A percentile compares a stretch with the other conserved stretches of the same genome.
These are phyloP conservation scores for Phytophthora ohioensis DNA, from an alignment of 352 stramenopile species.

Conservation along the genomic window DNA sequence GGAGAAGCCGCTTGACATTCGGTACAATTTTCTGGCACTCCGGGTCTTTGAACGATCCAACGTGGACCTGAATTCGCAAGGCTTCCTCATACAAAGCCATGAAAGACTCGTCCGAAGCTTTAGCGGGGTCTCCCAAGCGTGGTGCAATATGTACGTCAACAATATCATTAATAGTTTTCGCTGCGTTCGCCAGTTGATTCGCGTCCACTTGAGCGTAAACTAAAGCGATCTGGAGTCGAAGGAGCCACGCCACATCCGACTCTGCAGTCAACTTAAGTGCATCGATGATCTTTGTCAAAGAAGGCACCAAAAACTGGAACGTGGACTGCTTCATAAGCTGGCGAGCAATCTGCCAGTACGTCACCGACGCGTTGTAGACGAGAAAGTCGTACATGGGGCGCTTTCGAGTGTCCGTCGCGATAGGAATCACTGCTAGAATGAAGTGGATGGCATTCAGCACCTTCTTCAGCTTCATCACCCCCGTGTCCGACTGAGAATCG, in stretches of 20 bases:
- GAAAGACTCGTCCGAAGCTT: constrained; percentile 29
- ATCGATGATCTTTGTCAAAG: constrained; percentile 71
- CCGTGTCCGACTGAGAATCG: constrained; percentile 47
- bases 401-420: constrained; percentile 68
- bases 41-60: constrained; percentile 76
- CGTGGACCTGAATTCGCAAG: constrained; percentile 69
- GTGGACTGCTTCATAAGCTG: constrained; percentile 85
- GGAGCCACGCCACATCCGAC: constrained; percentile 74
- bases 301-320: constrained; percentile 78
- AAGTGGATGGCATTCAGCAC: constrained; percentile 82
- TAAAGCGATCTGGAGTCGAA: constrained; percentile 68
- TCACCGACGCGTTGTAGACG: constrained; percentile 92
- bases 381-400: constrained; percentile 90
- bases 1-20: constrained; percentile 58
- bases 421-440: constrained; percentile 75
- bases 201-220: constrained; percentile 78
- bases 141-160: constrained; percentile 67
- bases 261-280: constrained; percentile 77
- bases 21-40: constrained; percentile 83
- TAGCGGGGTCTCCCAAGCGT: constrained; percentile 43
- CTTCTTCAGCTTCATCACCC: constrained; percentile 51
- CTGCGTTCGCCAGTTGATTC: constrained; percentile 60
- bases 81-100: constrained; percentile 73
- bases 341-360: constrained; percentile 87
- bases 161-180: constrained; percentile 74